Evolutionary conservation across 768 basidiomycete species (phyloP), one percentile per base, ranked within the genome.

Genomic region (Lanmaoa rubissima): DNA sequence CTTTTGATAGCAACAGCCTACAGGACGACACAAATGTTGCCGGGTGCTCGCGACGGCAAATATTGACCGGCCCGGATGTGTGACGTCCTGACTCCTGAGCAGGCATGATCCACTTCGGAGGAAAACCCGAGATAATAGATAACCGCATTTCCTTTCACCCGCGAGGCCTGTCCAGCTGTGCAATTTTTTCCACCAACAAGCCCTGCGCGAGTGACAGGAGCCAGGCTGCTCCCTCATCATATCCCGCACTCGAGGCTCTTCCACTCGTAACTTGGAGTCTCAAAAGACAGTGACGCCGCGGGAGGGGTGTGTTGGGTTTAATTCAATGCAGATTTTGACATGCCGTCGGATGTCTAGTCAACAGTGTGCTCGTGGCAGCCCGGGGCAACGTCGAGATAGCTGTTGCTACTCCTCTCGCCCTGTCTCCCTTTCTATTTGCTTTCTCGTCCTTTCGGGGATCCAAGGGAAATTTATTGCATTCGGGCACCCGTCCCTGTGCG

Each of bases 401-500:
- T n/a, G 3, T 7, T 12, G 14, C 28, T 31, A 39, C 40, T 49
- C 19, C n/a, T 38, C 3, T 4, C 43, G 19, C 34, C 35, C 17
- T 21, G 19, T 11, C 52, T 17, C 28, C 31, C 6, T 55, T 32
- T 26, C 51, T 35, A 9, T 19, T 26, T 41, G n/a, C 11, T 31
- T 24, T 11, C 21, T 32, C 11, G 8, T 24, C n/a, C 24, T 24
- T 14, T 11, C 12, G 17, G 9, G 21, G 24, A 42, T 49, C 35
- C 48, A 19, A 39, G 39, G 34, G 35, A 55, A 38, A 11, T 14
- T 42, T 36, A 6, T 26, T 5, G 43, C 24, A 26, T 41, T 19
- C 45, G 53, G 61, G 38, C 41, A 32, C 50, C 53, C 49, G 40
- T 12, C 21, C 38, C 32, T 28, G 62, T 31, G 42, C 38, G 45